Conservation (phyloP, 1,284 basidiomycete species). For the Marasmius sp. region DNA sequence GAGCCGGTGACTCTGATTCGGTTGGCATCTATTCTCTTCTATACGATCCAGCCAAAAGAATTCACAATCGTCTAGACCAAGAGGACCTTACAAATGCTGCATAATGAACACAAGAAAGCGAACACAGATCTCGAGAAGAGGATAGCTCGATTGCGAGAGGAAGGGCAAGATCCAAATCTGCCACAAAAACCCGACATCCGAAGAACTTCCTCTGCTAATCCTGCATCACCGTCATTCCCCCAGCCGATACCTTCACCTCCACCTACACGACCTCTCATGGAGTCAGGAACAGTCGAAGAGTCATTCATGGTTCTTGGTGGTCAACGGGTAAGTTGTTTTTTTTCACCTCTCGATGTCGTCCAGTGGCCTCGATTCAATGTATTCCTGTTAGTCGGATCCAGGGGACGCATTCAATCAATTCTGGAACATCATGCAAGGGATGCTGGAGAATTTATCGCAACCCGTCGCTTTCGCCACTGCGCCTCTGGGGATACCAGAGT, state of each 20-base stretch:
- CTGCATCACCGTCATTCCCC: slow-evolving; percentile 22
- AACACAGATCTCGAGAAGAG: slow-evolving; percentile 68
- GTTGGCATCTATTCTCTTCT: slow-evolving; percentile 39
- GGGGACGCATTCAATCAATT: slow-evolving; percentile 83
- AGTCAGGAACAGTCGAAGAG: slow-evolving; percentile 76
- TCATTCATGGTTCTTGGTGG: slow-evolving; percentile 83
- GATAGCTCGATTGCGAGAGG: slow-evolving; percentile 66
- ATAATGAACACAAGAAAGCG: slow-evolving; percentile 68
- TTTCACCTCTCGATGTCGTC: background rate
- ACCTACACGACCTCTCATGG: slow-evolving; percentile 48
- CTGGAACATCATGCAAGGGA: slow-evolving; percentile 81
- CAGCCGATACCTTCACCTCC: slow-evolving; percentile 42
- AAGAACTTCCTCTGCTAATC: slow-evolving; percentile 12
- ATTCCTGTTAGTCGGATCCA: slow-evolving; percentile 58
- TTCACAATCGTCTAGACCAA: slow-evolving; percentile 52
- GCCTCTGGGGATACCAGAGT: slow-evolving; percentile 53
- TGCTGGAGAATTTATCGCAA: slow-evolving; percentile 78
- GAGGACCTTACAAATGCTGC: slow-evolving; percentile 69
- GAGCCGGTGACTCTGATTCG: slow-evolving; percentile 62
- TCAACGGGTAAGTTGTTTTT: slow-evolving; percentile 47
- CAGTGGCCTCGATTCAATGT: background rate
- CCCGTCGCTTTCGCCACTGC: slow-evolving; percentile 84
- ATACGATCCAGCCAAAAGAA: slow-evolving; percentile 7
- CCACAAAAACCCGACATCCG: slow-evolving; percentile 49
- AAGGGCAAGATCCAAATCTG: slow-evolving; percentile 70